A percentile compares a stretch with the other conserved stretches of the same genome.
Evolutionary conservation across 2,329 filamentous ascomycete genomes (phyloP).

Genomic region (Fusarium sp.): DNA sequence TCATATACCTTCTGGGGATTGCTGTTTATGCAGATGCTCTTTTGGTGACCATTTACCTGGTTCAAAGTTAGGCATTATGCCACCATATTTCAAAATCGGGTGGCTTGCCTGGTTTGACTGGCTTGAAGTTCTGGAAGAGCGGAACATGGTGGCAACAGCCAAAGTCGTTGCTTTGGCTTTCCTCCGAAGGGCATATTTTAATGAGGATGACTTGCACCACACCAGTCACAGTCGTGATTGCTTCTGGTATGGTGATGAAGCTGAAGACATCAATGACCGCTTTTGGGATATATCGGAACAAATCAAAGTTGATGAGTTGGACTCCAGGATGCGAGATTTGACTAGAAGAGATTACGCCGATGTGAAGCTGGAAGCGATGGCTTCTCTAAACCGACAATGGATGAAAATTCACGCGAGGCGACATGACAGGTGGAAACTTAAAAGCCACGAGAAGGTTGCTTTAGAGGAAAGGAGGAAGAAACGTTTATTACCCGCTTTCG

Average conservation of each 20-base stretch:
- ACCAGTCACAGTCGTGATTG: neutral
- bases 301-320: neutral
- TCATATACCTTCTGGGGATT: neutral
- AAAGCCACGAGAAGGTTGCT: no score
- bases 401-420: no score
- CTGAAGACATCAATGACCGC: neutral
- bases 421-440: no score
- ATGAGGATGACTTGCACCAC: neutral
- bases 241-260: no score
- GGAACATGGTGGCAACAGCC: fast-evolving
- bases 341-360: neutral
- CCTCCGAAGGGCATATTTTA: neutral
- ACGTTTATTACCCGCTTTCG: neutral
- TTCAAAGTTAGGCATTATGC: neutral
- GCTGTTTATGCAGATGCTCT: neutral
- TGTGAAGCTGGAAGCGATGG: conserved; percentile 5
- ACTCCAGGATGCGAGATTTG: neutral
- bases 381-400: neutral
- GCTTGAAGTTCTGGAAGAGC: neutral
- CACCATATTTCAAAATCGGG: no score
- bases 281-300: neutral
- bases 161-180: neutral
- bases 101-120: neutral
- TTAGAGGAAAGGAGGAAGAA: neutral
- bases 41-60: neutral